Base-by-base conservation (phyloP, 345 rosid genomes). In the Gossypium anomalum region DNA sequence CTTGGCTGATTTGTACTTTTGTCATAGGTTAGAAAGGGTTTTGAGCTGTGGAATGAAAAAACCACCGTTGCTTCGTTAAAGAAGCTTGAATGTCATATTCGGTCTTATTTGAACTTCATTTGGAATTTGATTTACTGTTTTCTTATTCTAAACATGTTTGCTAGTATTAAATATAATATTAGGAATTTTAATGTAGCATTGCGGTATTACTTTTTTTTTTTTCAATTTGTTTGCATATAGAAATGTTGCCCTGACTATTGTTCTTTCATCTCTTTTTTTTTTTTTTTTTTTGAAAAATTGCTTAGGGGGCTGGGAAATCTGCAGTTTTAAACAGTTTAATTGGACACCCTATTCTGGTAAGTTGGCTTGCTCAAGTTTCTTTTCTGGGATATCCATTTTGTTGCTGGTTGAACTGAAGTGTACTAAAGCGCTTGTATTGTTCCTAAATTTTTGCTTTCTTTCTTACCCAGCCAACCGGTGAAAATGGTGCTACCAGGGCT, bases 401-500 rank as follows among this genome's bases (percentile, higher is more conserved):
- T 68, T 68, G 19, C 57, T 68, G 20, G 43, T 68, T 68, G 57
- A 48, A 14, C 22, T 66, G 57, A 48, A 25, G 7, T 34, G 41
- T 5, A 34, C 41, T 12, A 53, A 15, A 45, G 12, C 20, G 34
- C 22, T 60, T 68, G 17, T 17, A 55, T n/a, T 14, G 23, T 49
- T 67, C 15, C 43, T 13, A 56, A 60, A 11, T 23, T 45, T 57
- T 60, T 57, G 19, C 29, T 75, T n/a, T 62, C 53, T 72, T 65
- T 48, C 17, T 55, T 82, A 48, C 67, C 76, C 72, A 94, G 98
- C 98, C 98, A 17, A 94, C 98, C 16, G 98, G 97, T 71, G 98
- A 94, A 84, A 92, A 92, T 78, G 98, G 98, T 67, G 98, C 98
- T 70, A 94, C 98, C 63, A 87, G 98, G 43, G 90, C 97, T 69